A percentile compares a stretch with the other conserved stretches of the same genome.
Evolutionary conservation across 345 rosid species (phyloP).

Genomic region (Rubroshorea leprosula): DNA sequence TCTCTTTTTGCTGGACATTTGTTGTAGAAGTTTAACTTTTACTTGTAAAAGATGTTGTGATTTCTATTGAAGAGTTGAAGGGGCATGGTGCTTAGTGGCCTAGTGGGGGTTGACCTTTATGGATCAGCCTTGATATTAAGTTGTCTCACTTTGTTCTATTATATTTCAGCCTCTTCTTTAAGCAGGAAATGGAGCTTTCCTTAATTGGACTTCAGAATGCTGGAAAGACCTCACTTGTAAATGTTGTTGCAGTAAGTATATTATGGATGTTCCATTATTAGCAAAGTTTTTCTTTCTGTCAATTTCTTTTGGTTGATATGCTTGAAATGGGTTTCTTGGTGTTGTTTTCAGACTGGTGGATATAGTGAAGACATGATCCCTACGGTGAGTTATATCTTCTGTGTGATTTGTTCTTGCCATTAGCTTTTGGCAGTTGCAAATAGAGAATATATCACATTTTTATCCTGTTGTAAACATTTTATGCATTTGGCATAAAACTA

Average conservation of each 20-base stretch:
- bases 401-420: neutral
- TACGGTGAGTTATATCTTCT: slow-evolving; percentile 39
- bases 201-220: slow-evolving; percentile 73
- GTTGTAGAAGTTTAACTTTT: neutral
- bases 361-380: slow-evolving; percentile 95
- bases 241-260: slow-evolving; percentile 56
- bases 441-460: neutral
- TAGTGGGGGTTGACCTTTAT: slow-evolving; percentile 4
- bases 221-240: slow-evolving; percentile 67
- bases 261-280: neutral
- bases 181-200: slow-evolving; percentile 68
- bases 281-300: neutral
- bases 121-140: neutral
- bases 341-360: slow-evolving; percentile 58
- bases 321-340: slow-evolving; percentile 10
- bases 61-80: neutral
- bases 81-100: neutral
- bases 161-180: slow-evolving; percentile 55
- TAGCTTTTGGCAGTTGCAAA: neutral
- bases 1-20: neutral
- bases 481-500: neutral
- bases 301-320: slow-evolving; percentile 7
- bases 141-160: slow-evolving; percentile 7
- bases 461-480: neutral
- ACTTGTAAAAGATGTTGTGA: neutral